Evolutionary conservation across 768 basidiomycete genomes (phyloP).

Genomic region (Termitomyces titanicus): DNA sequence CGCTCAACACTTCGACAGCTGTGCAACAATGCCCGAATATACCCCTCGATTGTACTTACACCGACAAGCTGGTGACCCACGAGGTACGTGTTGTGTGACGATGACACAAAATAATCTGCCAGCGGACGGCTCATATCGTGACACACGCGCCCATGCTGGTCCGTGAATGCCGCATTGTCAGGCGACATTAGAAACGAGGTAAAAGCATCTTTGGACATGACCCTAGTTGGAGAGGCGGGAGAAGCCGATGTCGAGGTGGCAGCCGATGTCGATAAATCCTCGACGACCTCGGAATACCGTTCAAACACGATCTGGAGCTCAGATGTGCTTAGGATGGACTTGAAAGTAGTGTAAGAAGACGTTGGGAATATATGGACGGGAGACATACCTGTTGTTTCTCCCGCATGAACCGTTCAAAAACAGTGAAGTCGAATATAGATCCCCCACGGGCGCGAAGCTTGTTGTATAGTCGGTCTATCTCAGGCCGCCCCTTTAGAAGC

Average conservation of each 20-base stretch:
- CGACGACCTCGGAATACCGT: constrained; percentile 29
- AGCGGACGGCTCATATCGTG: constrained; percentile 92
- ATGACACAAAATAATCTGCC: constrained; percentile 84
- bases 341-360: background rate
- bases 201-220: constrained; percentile 63
- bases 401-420: constrained; percentile 45
- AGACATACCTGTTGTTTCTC: constrained; percentile 40
- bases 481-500: constrained; percentile 77
- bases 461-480: constrained; percentile 66
- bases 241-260: constrained; percentile 3
- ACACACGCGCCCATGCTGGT: constrained; percentile 39
- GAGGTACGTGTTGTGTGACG: constrained; percentile 90
- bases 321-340: constrained; percentile 34
- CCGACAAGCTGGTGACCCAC: constrained; percentile 86
- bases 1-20: constrained; percentile 92
- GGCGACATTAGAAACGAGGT: constrained; percentile 76
- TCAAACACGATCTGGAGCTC: constrained; percentile 36
- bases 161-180: constrained; percentile 63
- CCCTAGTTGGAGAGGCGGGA: constrained; percentile 4
- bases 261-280: constrained; percentile 23
- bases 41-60: constrained; percentile 88
- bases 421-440: constrained; percentile 34
- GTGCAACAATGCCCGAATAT: constrained; percentile 86
- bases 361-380: background rate
- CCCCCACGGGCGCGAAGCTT: constrained; percentile 29